Conservation (phyloP, 2,329 filamentous ascomycete genomes). For the Alternaria tenuissima region DNA sequence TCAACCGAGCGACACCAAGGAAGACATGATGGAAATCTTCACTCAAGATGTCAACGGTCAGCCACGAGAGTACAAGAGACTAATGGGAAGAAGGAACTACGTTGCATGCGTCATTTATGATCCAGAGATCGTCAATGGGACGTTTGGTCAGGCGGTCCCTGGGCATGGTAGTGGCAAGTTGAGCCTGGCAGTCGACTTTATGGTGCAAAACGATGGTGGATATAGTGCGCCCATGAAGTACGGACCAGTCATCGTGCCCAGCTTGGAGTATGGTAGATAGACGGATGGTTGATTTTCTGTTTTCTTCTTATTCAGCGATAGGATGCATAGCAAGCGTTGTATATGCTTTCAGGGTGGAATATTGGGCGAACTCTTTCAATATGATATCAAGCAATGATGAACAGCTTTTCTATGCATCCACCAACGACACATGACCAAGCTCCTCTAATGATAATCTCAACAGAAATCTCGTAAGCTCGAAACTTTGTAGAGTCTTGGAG, state of each 20-base stretch:
- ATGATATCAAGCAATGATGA: conserved; percentile 8
- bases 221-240: conserved; percentile 91
- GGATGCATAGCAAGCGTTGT: conserved; percentile 36
- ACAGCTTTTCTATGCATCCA: background rate
- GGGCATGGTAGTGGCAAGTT: conserved; percentile 61
- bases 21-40: conserved; percentile 99
- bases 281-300: background rate
- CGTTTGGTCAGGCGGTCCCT: conserved; percentile 51
- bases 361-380: background rate
- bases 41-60: conserved; percentile 89
- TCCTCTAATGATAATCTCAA: background rate
- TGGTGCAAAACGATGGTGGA: conserved; percentile 89
- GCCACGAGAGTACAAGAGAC: conserved; percentile 81
- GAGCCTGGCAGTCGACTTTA: conserved; percentile 92
- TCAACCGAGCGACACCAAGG: conserved; percentile 88
- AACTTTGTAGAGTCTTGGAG: background rate
- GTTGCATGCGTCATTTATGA: conserved; percentile 94
- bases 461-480: background rate
- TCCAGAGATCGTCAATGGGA: conserved; percentile 73
- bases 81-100: conserved; percentile 95
- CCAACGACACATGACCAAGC: background rate
- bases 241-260: conserved; percentile 93
- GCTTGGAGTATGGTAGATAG: conserved; percentile 60
- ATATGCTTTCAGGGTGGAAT: conserved; percentile 5
- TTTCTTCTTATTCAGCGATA: conserved; percentile 19